These are phyloP conservation scores for Calocera viscosa DNA, from an alignment of 768 basidiomycete genomes.

Conservation along the genomic window DNA sequence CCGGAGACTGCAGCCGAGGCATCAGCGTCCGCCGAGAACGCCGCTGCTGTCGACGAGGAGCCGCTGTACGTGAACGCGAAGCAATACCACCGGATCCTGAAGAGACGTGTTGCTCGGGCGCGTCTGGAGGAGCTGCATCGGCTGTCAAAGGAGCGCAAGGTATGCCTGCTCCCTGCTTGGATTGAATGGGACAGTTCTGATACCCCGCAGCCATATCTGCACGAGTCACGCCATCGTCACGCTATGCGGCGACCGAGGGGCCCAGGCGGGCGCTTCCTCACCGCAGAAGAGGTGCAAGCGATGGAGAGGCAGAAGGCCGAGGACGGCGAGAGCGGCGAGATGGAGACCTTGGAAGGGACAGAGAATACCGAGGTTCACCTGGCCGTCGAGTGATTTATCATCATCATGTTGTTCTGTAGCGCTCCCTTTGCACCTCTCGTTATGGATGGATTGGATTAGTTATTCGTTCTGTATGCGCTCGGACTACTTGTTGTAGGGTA, in stretches of 20 bases:
- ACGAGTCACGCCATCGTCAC: slow-evolving; percentile 95
- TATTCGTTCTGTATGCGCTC: slow-evolving; percentile 29
- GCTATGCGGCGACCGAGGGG: slow-evolving; percentile 95
- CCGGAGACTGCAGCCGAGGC: neutral
- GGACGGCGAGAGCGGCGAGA: neutral
- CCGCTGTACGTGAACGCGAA: slow-evolving; percentile 99
- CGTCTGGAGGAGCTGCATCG: slow-evolving; percentile 88
- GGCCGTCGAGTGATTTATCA: neutral
- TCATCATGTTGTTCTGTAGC: slow-evolving; percentile 15
- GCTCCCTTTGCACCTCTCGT: slow-evolving; percentile 26
- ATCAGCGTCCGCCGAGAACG: slow-evolving; percentile 8
- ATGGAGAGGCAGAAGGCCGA: slow-evolving; percentile 6
- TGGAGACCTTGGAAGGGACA: neutral
- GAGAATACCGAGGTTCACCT: neutral
- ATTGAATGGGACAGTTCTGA: slow-evolving; percentile 1
- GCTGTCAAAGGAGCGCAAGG: slow-evolving; percentile 87
- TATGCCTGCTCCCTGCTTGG: slow-evolving; percentile 25
- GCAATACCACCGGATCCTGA: slow-evolving; percentile 97
- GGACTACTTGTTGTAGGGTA: slow-evolving; percentile 13
- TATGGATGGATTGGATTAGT: slow-evolving; percentile 32
- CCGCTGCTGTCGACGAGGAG: slow-evolving; percentile 64
- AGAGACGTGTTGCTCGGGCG: slow-evolving; percentile 80
- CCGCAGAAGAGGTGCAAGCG: slow-evolving; percentile 81
- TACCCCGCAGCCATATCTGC: slow-evolving; percentile 72
- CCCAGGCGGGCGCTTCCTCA: slow-evolving; percentile 94